Evolutionary conservation across 441 rosid species (phyloP).

Genomic region (Syzygium syzygioides): DNA sequence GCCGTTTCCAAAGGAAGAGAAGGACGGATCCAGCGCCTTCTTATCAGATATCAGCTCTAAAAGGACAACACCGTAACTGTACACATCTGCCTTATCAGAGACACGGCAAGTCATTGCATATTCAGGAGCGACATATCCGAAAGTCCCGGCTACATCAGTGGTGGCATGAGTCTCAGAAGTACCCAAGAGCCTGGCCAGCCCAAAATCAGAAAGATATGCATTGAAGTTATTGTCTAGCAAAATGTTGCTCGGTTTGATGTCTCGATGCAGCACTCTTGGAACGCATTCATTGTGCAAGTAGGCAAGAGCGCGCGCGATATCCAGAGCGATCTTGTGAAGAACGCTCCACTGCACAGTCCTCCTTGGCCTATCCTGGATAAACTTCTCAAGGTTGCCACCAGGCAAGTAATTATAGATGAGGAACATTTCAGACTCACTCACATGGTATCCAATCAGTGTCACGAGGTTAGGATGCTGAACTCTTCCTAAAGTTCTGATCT

Average conservation of each 20-base stretch:
- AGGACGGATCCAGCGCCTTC: constrained; percentile 31
- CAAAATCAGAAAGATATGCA: constrained; percentile 75
- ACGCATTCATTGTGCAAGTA: constrained; percentile 63
- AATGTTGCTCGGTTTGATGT: constrained; percentile 68
- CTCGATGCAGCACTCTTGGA: constrained; percentile 67
- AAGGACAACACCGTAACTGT: constrained; percentile 39
- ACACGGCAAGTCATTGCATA: constrained; percentile 44
- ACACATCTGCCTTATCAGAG: constrained; percentile 41
- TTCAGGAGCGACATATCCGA: constrained; percentile 44
- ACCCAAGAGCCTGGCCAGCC: constrained; percentile 43
- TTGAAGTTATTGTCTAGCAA: constrained; percentile 59
- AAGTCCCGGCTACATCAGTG: constrained; percentile 45
- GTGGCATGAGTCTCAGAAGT: constrained; percentile 40
- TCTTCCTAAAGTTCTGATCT: constrained; percentile 16
- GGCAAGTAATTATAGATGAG: constrained; percentile 18
- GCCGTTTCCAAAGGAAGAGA: constrained; percentile 28
- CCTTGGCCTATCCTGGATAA: constrained; percentile 14
- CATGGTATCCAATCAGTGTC: constrained; percentile 17
- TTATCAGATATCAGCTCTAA: constrained; percentile 38
- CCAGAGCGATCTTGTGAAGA: constrained; percentile 23
- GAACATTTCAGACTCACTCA: constrained; percentile 16
- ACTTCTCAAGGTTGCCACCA: constrained; percentile 17
- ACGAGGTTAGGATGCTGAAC: constrained; percentile 17
- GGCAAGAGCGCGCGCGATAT: constrained; percentile 65
- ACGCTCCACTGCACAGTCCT: constrained; percentile 8